These are phyloP conservation scores for Emergomyces orientalis DNA, from an alignment of 2,329 filamentous ascomycete genomes.

Conservation along the genomic window DNA sequence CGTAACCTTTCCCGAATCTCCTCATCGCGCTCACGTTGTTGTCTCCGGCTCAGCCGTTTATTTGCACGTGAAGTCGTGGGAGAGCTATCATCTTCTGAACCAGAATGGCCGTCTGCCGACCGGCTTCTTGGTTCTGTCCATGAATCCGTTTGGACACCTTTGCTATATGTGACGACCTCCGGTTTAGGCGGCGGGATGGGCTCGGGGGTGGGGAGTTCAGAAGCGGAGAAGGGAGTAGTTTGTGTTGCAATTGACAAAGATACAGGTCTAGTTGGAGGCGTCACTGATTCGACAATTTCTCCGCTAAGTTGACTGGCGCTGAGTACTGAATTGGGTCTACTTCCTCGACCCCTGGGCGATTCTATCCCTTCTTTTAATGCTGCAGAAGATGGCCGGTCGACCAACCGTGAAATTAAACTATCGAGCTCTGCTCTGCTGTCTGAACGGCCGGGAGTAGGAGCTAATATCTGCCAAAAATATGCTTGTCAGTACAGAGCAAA, in stretches of 20 bases:
- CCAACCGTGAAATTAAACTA: conserved; percentile 70
- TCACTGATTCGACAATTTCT: conserved; percentile 43
- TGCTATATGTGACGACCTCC: conserved; percentile 93
- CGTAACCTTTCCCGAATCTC: conserved; percentile 77
- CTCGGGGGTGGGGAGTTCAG: conserved; percentile 62
- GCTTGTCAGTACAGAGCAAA: background rate
- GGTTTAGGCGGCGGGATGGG: conserved; percentile 41
- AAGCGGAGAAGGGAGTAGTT: conserved; percentile 58
- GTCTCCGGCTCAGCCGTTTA: conserved; percentile 68
- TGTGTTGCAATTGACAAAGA: conserved; percentile 50
- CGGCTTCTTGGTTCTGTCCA: conserved; percentile 51
- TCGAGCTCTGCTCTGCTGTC: conserved; percentile 65
- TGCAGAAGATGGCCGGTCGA: conserved; percentile 68
- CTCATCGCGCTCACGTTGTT: conserved; percentile 76
- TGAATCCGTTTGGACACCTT: conserved; percentile 82
- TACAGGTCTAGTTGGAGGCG: conserved; percentile 32
- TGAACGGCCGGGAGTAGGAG: conserved; percentile 58
- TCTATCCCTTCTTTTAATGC: conserved; percentile 45
- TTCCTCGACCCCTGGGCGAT: conserved; percentile 45
- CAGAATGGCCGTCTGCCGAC: conserved; percentile 47
- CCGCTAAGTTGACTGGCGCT: conserved; percentile 74
- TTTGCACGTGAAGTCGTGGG: conserved; percentile 47
- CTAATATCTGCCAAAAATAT: conserved; percentile 16
- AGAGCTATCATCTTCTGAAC: conserved; percentile 52
- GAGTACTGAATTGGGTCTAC: conserved; percentile 76